A percentile compares a stretch with the other conserved stretches of the same genome.
Conservation (phyloP, 176 grass and related monocot genomes). For the Oryza longistaminata region DNA sequence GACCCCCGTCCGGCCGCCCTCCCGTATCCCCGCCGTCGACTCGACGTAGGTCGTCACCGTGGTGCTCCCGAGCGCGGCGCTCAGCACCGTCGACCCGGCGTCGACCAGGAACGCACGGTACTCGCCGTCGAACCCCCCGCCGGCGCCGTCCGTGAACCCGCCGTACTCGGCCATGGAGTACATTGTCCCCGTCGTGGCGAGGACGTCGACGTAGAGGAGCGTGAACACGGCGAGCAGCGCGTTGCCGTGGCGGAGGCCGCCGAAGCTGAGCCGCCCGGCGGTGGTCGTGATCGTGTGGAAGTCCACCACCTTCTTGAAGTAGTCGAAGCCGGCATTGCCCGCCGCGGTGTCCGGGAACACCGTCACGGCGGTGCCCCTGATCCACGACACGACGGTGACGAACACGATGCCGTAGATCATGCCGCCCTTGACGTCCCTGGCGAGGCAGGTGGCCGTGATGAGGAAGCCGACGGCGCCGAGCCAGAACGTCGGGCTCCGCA, state of each 20-base stretch:
- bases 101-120: slow-evolving; percentile 68
- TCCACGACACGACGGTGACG: slow-evolving; percentile 64
- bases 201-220: slow-evolving; percentile 68
- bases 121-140: slow-evolving; percentile 64
- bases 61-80: slow-evolving; percentile 58
- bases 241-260: slow-evolving; percentile 38
- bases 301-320: slow-evolving; percentile 64
- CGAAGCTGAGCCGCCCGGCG: slow-evolving; percentile 50
- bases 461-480: slow-evolving; percentile 59
- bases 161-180: slow-evolving; percentile 79
- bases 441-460: slow-evolving; percentile 56
- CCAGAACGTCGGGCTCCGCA: slow-evolving; percentile 81
- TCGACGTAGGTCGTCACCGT: slow-evolving; percentile 76
- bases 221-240: slow-evolving; percentile 57
- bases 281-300: slow-evolving; percentile 58
- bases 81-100: slow-evolving; percentile 50
- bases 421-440: slow-evolving; percentile 49
- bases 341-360: slow-evolving; percentile 60
- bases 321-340: slow-evolving; percentile 53
- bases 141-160: slow-evolving; percentile 52
- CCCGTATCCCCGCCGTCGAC: slow-evolving; percentile 65
- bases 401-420: slow-evolving; percentile 84
- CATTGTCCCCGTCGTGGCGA: slow-evolving; percentile 71
- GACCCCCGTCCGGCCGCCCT: slow-evolving; percentile 65
- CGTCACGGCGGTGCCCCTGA: slow-evolving; percentile 57